Conservation (phyloP, 129 eudicot genomes). For the Logfia minima region DNA sequence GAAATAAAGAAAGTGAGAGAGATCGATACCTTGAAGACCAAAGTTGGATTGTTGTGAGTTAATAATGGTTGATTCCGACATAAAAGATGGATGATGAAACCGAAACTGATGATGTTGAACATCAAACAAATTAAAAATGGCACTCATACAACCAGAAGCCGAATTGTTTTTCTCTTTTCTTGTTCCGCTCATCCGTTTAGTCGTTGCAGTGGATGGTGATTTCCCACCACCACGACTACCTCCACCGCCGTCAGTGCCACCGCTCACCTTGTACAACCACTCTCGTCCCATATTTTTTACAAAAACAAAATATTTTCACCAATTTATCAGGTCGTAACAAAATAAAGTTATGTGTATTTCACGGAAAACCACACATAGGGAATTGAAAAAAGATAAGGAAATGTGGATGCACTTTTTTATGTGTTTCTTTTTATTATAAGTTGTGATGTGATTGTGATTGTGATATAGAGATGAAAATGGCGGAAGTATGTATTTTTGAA, state of each 20-base stretch:
- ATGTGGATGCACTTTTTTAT: not conserved
- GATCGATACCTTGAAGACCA: conserved; percentile 35
- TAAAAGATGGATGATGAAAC: conserved; percentile 33
- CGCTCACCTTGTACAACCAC: conserved; percentile 37
- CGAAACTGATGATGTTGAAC: conserved; percentile 44
- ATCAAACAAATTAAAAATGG: conserved; percentile 66
- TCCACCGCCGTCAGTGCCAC: conserved; percentile 26
- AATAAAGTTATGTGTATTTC: not conserved
- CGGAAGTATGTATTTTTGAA: conserved; percentile 15
- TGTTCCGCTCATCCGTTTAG: conserved; percentile 12
- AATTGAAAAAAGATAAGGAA: not conserved
- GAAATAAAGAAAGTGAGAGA: not conserved
- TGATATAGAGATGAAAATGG: conserved; percentile 2
- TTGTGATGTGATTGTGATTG: not conserved
- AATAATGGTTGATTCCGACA: conserved; percentile 26
- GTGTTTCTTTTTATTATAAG: too few relatives aligned
- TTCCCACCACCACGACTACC: conserved; percentile 6
- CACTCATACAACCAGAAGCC: conserved; percentile 71
- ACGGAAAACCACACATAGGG: conserved; percentile 35
- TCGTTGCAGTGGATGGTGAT: not conserved
- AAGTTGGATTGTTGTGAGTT: conserved; percentile 30
- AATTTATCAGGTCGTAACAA: not conserved
- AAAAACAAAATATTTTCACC: not conserved
- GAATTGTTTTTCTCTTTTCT: conserved; percentile 29
- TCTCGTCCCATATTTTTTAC: conserved; percentile 55